These are phyloP conservation scores for Paramarasmius palmivorus DNA, from an alignment of 1,284 basidiomycete species.

Conservation along the genomic window DNA sequence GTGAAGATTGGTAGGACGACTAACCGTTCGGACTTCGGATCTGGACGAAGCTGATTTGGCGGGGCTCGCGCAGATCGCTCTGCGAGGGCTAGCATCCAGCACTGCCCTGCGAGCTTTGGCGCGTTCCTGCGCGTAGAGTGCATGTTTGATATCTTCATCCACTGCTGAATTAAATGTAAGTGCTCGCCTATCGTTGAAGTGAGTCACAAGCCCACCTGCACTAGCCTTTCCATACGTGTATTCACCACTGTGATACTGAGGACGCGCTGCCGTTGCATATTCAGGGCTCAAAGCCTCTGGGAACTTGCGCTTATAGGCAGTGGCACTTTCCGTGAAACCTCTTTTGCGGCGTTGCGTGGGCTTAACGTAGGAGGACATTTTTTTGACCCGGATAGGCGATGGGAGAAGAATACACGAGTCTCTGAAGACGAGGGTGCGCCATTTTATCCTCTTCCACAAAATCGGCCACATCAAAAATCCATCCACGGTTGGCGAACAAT, in stretches of 20 bases:
- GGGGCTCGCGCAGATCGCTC: neutral
- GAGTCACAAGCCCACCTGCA: neutral
- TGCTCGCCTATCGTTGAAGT: neutral
- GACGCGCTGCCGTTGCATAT: neutral
- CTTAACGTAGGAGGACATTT: slow-evolving; percentile 1
- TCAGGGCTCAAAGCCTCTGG: neutral
- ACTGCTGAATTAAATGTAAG: neutral
- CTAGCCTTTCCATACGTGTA: neutral
- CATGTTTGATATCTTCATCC: slow-evolving; percentile 4
- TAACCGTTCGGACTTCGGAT: neutral
- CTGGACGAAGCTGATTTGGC: neutral
- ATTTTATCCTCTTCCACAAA: neutral
- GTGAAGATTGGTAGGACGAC: neutral
- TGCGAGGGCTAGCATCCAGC: slow-evolving; percentile 2
- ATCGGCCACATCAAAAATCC: neutral
- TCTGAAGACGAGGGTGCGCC: neutral
- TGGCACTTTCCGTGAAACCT: neutral
- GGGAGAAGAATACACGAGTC: neutral
- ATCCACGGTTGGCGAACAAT: too few relatives aligned
- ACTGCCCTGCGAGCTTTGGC: slow-evolving; percentile 2
- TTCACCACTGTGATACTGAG: neutral
- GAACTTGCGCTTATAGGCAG: neutral
- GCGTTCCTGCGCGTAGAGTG: slow-evolving; percentile 9
- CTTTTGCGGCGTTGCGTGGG: neutral
- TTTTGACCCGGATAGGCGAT: neutral